Percentiles rank a stretch among this genome's conserved stretches.
These are phyloP conservation scores for Cercospora brassicicola DNA, from an alignment of 2,329 filamentous ascomycete species.

Conservation along the genomic window DNA sequence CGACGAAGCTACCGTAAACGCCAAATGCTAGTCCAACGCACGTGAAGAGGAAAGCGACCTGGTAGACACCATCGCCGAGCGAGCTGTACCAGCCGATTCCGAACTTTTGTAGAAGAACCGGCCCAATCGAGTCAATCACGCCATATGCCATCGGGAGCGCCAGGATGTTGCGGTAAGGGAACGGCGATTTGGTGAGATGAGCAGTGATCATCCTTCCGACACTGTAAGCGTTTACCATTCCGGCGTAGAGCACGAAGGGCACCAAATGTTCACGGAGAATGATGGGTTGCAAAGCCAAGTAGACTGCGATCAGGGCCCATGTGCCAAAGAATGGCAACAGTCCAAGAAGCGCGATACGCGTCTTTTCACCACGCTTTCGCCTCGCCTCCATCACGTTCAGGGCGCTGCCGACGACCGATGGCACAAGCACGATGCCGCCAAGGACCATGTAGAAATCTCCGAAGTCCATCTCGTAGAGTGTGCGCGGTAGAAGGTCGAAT, in stretches of 20 bases:
- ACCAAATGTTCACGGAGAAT: constrained; percentile 82
- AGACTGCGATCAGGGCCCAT: constrained; percentile 74
- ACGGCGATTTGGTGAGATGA: constrained; percentile 81
- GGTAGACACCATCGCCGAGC: constrained; percentile 70
- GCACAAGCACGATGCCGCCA: constrained; percentile 74
- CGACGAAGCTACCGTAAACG: constrained; percentile 95
- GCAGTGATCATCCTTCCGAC: constrained; percentile 95
- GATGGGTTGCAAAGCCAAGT: constrained; percentile 79
- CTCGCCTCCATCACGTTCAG: constrained; percentile 82
- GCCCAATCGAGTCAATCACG: constrained; percentile 77
- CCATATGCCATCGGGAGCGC: constrained; percentile 74
- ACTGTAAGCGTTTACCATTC: constrained; percentile 82
- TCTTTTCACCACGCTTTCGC: constrained; percentile 68
- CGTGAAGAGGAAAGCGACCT: constrained; percentile 86
- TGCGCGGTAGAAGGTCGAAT: constrained; percentile 63
- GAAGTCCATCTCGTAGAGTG: constrained; percentile 77
- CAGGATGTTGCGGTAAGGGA: constrained; percentile 88
- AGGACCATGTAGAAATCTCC: constrained; percentile 92
- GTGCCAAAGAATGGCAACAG: constrained; percentile 76
- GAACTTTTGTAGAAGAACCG: constrained; percentile 55
- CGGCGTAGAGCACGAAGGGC: constrained; percentile 85
- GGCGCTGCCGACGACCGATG: constrained; percentile 78
- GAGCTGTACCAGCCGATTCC: constrained; percentile 72
- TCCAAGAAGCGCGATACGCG: constrained; percentile 74
- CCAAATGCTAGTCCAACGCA: constrained; percentile 82